Evolutionary conservation across 176 grass and related monocot species (phyloP).

Genomic region (Raddia guianensis): DNA sequence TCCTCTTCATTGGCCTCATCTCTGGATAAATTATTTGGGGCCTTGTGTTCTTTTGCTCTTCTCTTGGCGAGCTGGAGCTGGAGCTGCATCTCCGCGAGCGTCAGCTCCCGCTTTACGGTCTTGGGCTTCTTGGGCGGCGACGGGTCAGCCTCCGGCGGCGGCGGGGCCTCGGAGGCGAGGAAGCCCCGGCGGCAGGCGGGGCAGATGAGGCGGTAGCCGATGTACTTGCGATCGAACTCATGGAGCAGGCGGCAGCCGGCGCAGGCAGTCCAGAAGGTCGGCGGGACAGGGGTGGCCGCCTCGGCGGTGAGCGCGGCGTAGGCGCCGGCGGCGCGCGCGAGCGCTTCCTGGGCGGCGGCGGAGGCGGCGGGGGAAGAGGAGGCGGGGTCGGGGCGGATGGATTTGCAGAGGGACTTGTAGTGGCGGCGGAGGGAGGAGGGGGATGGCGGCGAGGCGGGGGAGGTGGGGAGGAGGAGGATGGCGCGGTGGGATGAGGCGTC

Average conservation of each 20-base stretch:
- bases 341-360: slow-evolving; percentile 58
- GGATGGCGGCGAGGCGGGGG: neutral
- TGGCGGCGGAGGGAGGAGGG: slow-evolving; percentile 50
- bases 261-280: slow-evolving; percentile 91
- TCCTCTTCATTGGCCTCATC: slow-evolving; percentile 10
- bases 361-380: neutral
- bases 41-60: slow-evolving; percentile 40
- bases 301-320: slow-evolving; percentile 59
- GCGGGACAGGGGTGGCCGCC: slow-evolving; percentile 17
- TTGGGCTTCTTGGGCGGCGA: slow-evolving; percentile 49
- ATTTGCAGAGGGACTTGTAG: slow-evolving; percentile 71
- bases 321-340: slow-evolving; percentile 56
- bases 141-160: slow-evolving; percentile 9
- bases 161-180: slow-evolving; percentile 72
- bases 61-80: slow-evolving; percentile 66
- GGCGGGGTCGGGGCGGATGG: slow-evolving; percentile 47
- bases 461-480: slow-evolving; percentile 48
- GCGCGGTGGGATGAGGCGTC: slow-evolving; percentile 55
- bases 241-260: slow-evolving; percentile 81
- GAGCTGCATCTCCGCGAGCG: slow-evolving; percentile 75
- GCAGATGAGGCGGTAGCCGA: slow-evolving; percentile 79
- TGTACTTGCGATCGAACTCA: slow-evolving; percentile 80
- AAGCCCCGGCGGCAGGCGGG: slow-evolving; percentile 85
- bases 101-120: slow-evolving; percentile 59
- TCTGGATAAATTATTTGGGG: slow-evolving; percentile 20